Conservation (phyloP, 176 grass and related monocot genomes). For the Carex pumila region DNA sequence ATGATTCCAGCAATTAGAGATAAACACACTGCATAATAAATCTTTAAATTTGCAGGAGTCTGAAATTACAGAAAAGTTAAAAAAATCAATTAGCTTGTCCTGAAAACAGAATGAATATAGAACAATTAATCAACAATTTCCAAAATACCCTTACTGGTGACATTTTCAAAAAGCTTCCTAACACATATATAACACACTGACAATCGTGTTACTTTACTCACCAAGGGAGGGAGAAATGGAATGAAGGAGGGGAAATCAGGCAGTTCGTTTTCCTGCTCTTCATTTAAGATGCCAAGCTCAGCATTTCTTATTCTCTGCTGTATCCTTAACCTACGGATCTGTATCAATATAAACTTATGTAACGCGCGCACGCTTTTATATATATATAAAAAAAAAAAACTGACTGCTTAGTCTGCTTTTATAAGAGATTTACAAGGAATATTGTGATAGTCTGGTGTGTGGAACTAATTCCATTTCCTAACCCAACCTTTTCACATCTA, state of each 20-base stretch:
- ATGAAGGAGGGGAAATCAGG: conserved; percentile 99
- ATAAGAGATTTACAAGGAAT: neutral
- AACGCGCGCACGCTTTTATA: neutral
- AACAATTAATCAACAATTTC: neutral
- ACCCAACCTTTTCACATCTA: too few relatives aligned
- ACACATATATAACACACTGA: neutral
- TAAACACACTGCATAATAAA: conserved; percentile 89
- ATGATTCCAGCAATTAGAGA: conserved; percentile 82
- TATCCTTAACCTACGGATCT: conserved; percentile 98
- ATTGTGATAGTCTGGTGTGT: neutral
- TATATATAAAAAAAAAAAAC: neutral
- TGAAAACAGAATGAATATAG: neutral
- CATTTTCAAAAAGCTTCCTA: neutral
- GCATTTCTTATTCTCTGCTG: conserved; percentile 97
- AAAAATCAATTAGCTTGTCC: conserved; percentile 11
- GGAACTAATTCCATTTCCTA: neutral
- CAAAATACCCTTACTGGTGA: neutral
- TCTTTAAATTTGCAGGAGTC: conserved; percentile 94
- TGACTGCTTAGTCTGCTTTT: neutral
- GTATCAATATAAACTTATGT: neutral
- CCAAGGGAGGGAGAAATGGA: conserved; percentile 91
- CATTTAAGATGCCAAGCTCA: conserved; percentile 79
- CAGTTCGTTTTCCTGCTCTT: conserved; percentile 69
- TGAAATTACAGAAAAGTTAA: conserved; percentile 36
- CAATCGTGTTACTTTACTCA: conserved; percentile 21